Evolutionary conservation across 2,329 filamentous ascomycete genomes (phyloP).

Genomic region (Thelonectria discophora): DNA sequence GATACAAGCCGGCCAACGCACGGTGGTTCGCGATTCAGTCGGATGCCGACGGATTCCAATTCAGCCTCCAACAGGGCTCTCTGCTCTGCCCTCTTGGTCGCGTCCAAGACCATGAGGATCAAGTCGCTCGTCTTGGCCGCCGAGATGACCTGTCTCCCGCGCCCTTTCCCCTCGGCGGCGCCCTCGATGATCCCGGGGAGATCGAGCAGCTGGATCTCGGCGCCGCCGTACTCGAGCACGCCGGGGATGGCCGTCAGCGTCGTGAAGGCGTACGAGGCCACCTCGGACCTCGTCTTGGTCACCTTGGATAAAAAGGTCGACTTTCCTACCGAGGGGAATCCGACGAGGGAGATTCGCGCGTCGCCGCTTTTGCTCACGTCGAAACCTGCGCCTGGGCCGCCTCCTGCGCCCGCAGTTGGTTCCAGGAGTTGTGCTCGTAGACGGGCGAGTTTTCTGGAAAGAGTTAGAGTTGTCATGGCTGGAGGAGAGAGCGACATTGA

Average conservation of each 20-base stretch:
- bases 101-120: slow-evolving; percentile 96
- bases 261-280: slow-evolving; percentile 96
- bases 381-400: slow-evolving; percentile 84
- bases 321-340: slow-evolving; percentile 99
- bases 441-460: slow-evolving; percentile 86
- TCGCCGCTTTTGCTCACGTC: slow-evolving; percentile 97
- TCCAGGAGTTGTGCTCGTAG: slow-evolving; percentile 94
- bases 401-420: slow-evolving; percentile 80
- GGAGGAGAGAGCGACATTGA: not conserved
- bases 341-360: slow-evolving; percentile 94
- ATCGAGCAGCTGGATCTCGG: slow-evolving; percentile 98
- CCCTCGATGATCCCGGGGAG: slow-evolving; percentile 98
- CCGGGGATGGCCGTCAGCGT: slow-evolving; percentile 97
- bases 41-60: slow-evolving; percentile 92
- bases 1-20: slow-evolving; percentile 53
- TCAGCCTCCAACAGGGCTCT: slow-evolving; percentile 88
- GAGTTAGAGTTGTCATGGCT: slow-evolving; percentile 13
- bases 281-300: slow-evolving; percentile 96
- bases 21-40: slow-evolving; percentile 91
- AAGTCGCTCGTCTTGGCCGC: slow-evolving; percentile 98
- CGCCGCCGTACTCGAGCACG: slow-evolving; percentile 95
- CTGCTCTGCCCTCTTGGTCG: slow-evolving; percentile 96
- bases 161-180: slow-evolving; percentile 92
- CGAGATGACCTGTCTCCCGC: slow-evolving; percentile 95
- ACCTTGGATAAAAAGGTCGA: slow-evolving; percentile 99